A percentile compares a stretch with the other conserved stretches of the same genome.
phyloP scores from a whole-genome alignment of 176 grass and related monocot species.

The Lolium rigidum region DNA sequence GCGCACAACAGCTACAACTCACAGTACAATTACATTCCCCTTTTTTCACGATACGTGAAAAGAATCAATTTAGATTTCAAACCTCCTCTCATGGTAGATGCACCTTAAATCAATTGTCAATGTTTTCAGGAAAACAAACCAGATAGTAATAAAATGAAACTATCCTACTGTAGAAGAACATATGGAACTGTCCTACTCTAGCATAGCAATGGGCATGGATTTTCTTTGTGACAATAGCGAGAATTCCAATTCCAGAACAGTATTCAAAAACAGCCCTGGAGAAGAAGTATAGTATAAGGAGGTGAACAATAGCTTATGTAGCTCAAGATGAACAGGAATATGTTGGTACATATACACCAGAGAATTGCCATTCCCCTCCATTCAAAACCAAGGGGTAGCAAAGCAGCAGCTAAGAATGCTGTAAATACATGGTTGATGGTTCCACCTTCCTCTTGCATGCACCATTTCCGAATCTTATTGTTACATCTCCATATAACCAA shows the following conservation, averaged over 20 bases:
- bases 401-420: not conserved
- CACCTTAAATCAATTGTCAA: no score
- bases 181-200: not conserved
- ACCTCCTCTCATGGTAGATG: no score
- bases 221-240: not conserved
- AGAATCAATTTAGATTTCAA: no score
- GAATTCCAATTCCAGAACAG: not conserved
- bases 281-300: not conserved
- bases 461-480: not conserved
- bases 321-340: not conserved
- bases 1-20: no score
- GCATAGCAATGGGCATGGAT: not conserved
- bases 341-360: not conserved
- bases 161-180: not conserved
- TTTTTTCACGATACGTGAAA: no score
- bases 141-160: not conserved
- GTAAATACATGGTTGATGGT: not conserved
- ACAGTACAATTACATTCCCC: no score
- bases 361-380: constrained; percentile 19
- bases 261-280: not conserved
- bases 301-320: not conserved
- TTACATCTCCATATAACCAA: not conserved
- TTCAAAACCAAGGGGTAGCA: not conserved
- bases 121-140: no score
- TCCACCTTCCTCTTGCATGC: not conserved